Percentiles rank a stretch among this genome's conserved stretches.
These are phyloP conservation scores for Arthrinium phaeospermum DNA, from an alignment of 2,329 filamentous ascomycete species.

Conservation along the genomic window DNA sequence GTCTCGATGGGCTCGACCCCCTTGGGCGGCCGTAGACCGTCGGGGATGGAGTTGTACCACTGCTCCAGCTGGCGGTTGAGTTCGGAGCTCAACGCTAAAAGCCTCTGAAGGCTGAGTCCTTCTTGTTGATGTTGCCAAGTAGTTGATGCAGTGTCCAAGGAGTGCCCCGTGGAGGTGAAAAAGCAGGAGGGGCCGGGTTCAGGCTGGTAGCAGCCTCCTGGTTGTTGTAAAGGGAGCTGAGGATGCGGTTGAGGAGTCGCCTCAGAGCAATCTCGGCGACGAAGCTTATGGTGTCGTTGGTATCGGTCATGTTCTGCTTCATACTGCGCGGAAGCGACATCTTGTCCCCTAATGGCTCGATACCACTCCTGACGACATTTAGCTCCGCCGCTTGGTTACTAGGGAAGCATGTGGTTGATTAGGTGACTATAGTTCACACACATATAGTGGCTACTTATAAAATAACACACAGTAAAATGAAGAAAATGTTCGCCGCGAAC, in stretches of 20 bases:
- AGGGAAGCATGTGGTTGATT: slow-evolving; percentile 10
- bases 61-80: slow-evolving; percentile 46
- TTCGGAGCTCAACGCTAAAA: slow-evolving; percentile 41
- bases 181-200: slow-evolving; percentile 27
- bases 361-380: slow-evolving; percentile 42
- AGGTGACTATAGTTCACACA: background rate
- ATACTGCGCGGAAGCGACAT: slow-evolving; percentile 36
- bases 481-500: slow-evolving; percentile 21
- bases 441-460: too few species aligned
- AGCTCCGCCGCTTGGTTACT: slow-evolving; percentile 76
- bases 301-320: slow-evolving; percentile 31
- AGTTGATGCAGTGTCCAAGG: background rate
- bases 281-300: slow-evolving; percentile 44
- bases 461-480: background rate
- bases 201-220: slow-evolving; percentile 32
- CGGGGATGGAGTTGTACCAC: slow-evolving; percentile 45
- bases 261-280: slow-evolving; percentile 49
- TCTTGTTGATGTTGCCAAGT: background rate
- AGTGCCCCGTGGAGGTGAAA: slow-evolving; percentile 27
- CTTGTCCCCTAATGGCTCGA: slow-evolving; percentile 43
- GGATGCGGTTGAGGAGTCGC: slow-evolving; percentile 49
- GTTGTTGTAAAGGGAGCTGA: slow-evolving; percentile 46
- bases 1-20: slow-evolving; percentile 61
- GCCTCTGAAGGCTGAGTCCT: slow-evolving; percentile 36
- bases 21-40: slow-evolving; percentile 53